Evolutionary conservation across 768 basidiomycete species (phyloP).

Genomic region (Tricholoma flavovirens): DNA sequence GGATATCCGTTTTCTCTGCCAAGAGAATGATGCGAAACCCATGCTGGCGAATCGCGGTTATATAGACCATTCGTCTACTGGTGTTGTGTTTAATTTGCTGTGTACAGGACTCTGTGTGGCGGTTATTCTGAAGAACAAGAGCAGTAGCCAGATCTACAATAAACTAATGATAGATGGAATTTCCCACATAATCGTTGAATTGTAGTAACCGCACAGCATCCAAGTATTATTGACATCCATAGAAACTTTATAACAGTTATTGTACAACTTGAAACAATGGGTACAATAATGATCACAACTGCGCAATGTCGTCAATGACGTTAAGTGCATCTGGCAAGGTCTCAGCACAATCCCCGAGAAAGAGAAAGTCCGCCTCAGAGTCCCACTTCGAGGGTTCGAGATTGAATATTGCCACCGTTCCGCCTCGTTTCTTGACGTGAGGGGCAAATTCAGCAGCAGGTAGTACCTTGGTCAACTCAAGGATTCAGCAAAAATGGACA

Average conservation of each 20-base stretch:
- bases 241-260: too few species aligned
- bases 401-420: slow-evolving; percentile 37
- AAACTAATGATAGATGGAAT: neutral
- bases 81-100: neutral
- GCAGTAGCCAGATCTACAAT: neutral
- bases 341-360: slow-evolving; percentile 42
- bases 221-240: too few species aligned
- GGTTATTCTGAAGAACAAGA: neutral
- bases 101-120: neutral
- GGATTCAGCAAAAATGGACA: neutral
- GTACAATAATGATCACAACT: neutral
- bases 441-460: slow-evolving; percentile 30
- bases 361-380: slow-evolving; percentile 39
- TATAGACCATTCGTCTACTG: neutral
- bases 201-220: too few species aligned
- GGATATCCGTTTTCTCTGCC: neutral
- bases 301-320: slow-evolving; percentile 9
- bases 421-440: slow-evolving; percentile 28
- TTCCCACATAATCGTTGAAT: too few species aligned
- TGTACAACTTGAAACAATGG: too few species aligned
- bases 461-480: slow-evolving; percentile 25
- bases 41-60: neutral
- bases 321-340: slow-evolving; percentile 35
- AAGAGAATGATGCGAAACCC: neutral
- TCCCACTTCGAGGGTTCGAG: slow-evolving; percentile 29